Evolutionary conservation across 2,329 filamentous ascomycete genomes (phyloP), one percentile per base, ranked within the genome.

Genomic region (Ophiostoma novo-ulmi): DNA sequence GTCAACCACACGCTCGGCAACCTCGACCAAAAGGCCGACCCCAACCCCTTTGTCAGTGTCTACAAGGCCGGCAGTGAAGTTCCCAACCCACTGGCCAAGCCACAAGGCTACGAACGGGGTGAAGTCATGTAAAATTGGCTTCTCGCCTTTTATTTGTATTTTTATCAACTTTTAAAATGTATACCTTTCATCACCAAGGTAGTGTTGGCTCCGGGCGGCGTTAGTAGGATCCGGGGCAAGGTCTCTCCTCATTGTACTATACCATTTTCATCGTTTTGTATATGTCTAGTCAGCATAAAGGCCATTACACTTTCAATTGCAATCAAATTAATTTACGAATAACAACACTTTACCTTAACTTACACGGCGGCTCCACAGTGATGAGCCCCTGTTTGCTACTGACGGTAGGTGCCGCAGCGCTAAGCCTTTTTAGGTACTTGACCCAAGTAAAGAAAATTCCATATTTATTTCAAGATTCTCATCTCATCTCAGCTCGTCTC

Each of bases 1-100:
- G 94, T 98, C 75, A 98, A 99, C 81, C 95, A 99, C 79, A 98
- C 95, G 0, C 81, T 99, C 61, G 89, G 91, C 69, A 98, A 98
- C 78, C 83, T 99, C 71, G 84, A 97, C 75, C 93, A 95, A 78
- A 88, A 87, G 69, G 85, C 89, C 44, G 95, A 99, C 77, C 94
- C 94, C 1, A 99, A 99, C 77, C 95, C 95, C 2, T 99, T 95
- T 77, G 90, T 92, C 65, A 91, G 89, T 79, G 85, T 89, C 75
- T 97, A 94, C 82, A 92, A 91, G 80, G 87, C 93, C 73, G 82
- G 83, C 17, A 81, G 82, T 5, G 83, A 83, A 73, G 86, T 88
- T 35, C 92, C 94, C 74, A 91, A 90, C 4, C 87, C 87, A 0
- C 85, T 88, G 66, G 75, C 84, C 38, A 86, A 88, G 78, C 85